Percentiles rank a stretch among this genome's conserved stretches.
These are phyloP conservation scores for Bipolaris oryzae DNA, from an alignment of 2,329 filamentous ascomycete genomes.

Conservation along the genomic window DNA sequence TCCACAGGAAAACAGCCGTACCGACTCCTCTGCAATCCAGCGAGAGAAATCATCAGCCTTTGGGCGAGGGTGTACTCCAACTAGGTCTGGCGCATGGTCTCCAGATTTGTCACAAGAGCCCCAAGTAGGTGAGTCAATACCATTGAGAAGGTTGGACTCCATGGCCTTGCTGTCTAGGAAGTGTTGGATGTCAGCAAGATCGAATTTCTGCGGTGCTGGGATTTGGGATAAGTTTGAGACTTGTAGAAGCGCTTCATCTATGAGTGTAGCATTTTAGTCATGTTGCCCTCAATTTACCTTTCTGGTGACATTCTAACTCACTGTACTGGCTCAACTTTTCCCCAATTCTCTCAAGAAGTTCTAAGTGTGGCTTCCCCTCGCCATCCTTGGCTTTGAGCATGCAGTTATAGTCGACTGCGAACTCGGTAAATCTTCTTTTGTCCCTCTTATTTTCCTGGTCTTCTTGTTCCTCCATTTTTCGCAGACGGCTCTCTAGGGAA, in stretches of 20 bases:
- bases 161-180: slow-evolving; percentile 8
- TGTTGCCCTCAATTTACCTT: background rate
- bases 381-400: background rate
- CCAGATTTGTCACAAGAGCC: background rate
- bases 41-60: slow-evolving; percentile 18
- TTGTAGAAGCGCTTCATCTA: slow-evolving; percentile 9
- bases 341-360: background rate
- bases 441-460: background rate
- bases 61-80: slow-evolving; percentile 8
- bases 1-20: slow-evolving; percentile 13
- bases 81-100: slow-evolving; percentile 1
- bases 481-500: background rate
- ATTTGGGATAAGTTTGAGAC: slow-evolving; percentile 2
- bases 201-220: slow-evolving; percentile 2
- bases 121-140: background rate
- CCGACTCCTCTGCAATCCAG: slow-evolving; percentile 10
- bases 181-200: slow-evolving; percentile 13
- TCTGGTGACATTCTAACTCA: background rate
- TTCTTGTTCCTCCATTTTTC: background rate
- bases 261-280: background rate
- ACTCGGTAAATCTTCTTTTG: background rate
- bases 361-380: background rate
- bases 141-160: background rate
- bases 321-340: slow-evolving; percentile 9
- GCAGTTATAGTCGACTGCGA: background rate